Evolutionary conservation across 192 early-diverging fungal species (phyloP), one percentile per base, ranked within the genome.

Genomic region (Entrophospora sp.): DNA sequence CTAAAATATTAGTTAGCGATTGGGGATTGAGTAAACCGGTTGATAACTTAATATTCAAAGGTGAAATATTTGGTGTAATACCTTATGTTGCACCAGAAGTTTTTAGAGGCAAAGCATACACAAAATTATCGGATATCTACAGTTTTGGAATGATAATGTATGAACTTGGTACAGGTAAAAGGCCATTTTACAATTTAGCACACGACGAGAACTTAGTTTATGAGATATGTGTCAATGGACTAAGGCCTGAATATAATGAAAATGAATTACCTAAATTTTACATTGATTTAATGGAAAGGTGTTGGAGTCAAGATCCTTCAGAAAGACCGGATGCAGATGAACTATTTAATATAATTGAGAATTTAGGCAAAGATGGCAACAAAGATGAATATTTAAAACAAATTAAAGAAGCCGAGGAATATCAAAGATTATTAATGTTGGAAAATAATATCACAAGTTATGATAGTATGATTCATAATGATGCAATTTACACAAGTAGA

Each of bases 91-190:
- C 74, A 3, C 74, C 74, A 10, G 74, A 72, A 24, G 51, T 69
- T 4, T 53, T 64, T 18, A 34, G 38, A 34, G 61, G 64, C 16
- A 18, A 34, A 22, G 22, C 31, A 22, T 46, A 46, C 7, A 48
- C 43, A 34, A 13, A 44, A 62, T 1, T 7, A 18, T 18, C 27
- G 24, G 75, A 74, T 38, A 70, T 78, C 28, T 78, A 78, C 61
- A 66, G 67, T 61, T 65, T 75, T 1, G 76, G 73, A 8, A 67
- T 78, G 28, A 68, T 75, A 10, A 72, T 78, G 64, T 78, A 73
- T 73, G 73, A 78, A 49, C 70, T 78, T 13, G 65, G 71, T 2
- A 56, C 67, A 5, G 68, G 76, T 8, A 52, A 68, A 4, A 67
- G 66, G 27, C 76, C 76, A 1, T 76, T 72, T 61, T 52, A 25